These are phyloP conservation scores for Chlorokybus atmophyticus DNA, from an alignment of 139 green algal genomes.

Conservation along the genomic window DNA sequence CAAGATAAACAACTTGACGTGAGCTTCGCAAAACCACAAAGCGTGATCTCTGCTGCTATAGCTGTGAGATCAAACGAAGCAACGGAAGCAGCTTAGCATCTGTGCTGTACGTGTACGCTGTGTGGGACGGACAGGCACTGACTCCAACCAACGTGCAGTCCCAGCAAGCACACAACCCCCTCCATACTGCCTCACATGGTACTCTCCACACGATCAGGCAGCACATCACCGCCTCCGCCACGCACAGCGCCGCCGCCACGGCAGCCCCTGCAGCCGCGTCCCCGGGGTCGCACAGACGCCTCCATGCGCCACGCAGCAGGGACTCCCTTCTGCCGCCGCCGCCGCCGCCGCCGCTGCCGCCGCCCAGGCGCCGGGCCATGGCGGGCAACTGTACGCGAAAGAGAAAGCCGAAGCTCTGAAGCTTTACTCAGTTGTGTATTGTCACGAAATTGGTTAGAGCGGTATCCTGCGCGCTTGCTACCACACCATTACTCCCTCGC, in stretches of 20 bases:
- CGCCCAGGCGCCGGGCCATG: too few species aligned
- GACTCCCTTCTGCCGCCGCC: too few species aligned
- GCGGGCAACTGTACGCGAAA: too few species aligned
- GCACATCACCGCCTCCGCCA: conserved; percentile 12
- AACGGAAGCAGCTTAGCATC: not conserved
- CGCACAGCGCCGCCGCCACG: conserved; percentile 5
- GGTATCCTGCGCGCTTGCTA: too few species aligned
- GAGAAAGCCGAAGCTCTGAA: too few species aligned
- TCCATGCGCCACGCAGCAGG: too few species aligned
- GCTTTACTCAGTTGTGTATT: too few species aligned
- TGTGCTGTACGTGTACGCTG: not conserved
- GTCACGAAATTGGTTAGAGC: too few species aligned
- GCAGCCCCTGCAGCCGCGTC: not conserved
- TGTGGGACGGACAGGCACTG: too few species aligned
- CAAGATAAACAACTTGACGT: not conserved
- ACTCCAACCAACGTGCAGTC: not conserved
- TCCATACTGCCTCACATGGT: conserved; percentile 3
- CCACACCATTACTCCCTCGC: too few species aligned
- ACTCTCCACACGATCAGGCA: conserved; percentile 10
- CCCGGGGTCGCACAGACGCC: conserved; percentile 8
- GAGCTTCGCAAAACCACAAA: not conserved
- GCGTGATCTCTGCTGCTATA: not conserved
- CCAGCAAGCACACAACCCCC: not conserved
- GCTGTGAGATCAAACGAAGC: not conserved
- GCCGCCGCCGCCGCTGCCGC: too few species aligned